Base-by-base conservation (phyloP, 495 filamentous ascomycete species). In the Lepidopterella palustris region DNA sequence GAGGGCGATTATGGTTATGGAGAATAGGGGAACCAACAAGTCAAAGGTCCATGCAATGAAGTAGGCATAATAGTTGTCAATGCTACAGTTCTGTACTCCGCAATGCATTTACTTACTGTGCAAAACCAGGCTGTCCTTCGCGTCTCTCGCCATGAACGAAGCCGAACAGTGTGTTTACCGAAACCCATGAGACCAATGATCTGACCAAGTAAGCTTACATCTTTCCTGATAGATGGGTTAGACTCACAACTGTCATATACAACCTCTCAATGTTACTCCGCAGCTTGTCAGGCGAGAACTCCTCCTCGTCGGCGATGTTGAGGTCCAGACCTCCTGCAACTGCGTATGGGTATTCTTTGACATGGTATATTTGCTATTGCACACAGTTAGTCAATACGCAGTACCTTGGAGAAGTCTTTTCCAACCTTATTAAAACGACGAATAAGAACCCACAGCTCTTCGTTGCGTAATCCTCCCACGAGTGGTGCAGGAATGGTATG, bases 261-360 rank as follows among this genome's bases (percentile, higher is more conserved):
- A 95, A 79, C 8, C 90, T 76, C 70, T 96, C 90, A n/a, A 95
- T 62, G 39, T 84, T 90, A 20, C 82, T 82, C 18, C 90, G 79
- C 61, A 96, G 72, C 68, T 95, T 95, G 71, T 95, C 90, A 0
- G 90, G 90, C 0, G 87, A 88, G 71, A 92, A 93, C 60, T 89
- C 84, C 39, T 95, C 90, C 58, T 91, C 84, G 32, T 90, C 86
- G 0, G 87, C 84, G 47, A 88, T 85, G 56, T 89, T 87, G 11
- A 93, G 77, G 72, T 96, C 90, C n/a, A 96, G 72, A 23, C 84
- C 81, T 9, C 80, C 81, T 0, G 80, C 77, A 1, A 74, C 68
- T 20, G 66, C 23, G 71, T 80, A 73, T 1, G 77, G 71, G 1
- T 83, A 77, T 15, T 86, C 85, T 71, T 89, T 90, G 63, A 92